Conservation (phyloP, 2,329 filamentous ascomycete genomes). For the Curvularia spicifera region DNA sequence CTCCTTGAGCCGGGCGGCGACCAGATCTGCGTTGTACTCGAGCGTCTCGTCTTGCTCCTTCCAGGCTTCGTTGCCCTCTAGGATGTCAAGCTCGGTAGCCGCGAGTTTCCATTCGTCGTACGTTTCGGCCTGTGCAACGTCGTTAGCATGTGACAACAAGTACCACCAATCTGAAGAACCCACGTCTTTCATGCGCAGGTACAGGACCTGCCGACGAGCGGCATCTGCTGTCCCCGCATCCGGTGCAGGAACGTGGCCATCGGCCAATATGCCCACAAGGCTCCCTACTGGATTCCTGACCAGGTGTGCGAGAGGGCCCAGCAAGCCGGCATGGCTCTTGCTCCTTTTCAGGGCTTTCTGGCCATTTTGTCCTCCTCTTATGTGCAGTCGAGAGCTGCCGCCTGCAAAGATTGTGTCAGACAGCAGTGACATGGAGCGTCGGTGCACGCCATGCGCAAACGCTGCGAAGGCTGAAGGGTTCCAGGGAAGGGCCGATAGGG, state of each 20-base stretch:
- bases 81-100: slow-evolving; percentile 75
- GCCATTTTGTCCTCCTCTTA: slow-evolving; percentile 22
- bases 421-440: slow-evolving; percentile 46
- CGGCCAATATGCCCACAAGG: slow-evolving; percentile 21
- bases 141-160: slow-evolving; percentile 38
- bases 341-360: slow-evolving; percentile 26
- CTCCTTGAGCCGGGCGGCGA: slow-evolving; percentile 72
- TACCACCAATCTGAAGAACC: slow-evolving; percentile 41
- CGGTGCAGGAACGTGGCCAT: slow-evolving; percentile 24
- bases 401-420: slow-evolving; percentile 43
- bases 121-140: slow-evolving; percentile 64
- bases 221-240: slow-evolving; percentile 14
- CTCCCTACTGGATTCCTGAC: slow-evolving; percentile 44
- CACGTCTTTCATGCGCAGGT: slow-evolving; percentile 70
- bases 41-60: slow-evolving; percentile 70
- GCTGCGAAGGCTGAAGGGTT: slow-evolving; percentile 16
- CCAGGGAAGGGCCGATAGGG: slow-evolving; percentile 7
- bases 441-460: slow-evolving; percentile 43
- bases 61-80: slow-evolving; percentile 84
- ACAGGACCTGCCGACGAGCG: slow-evolving; percentile 64
- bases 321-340: slow-evolving; percentile 42
- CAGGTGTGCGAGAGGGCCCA: slow-evolving; percentile 46
- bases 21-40: slow-evolving; percentile 74
- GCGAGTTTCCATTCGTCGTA: slow-evolving; percentile 76
- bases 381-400: slow-evolving; percentile 41